Percentiles rank a stretch among this genome's conserved stretches.
phyloP scores from a whole-genome alignment of 192 early-diverging fungal species.

The Nowakowskiella sp. region DNA sequence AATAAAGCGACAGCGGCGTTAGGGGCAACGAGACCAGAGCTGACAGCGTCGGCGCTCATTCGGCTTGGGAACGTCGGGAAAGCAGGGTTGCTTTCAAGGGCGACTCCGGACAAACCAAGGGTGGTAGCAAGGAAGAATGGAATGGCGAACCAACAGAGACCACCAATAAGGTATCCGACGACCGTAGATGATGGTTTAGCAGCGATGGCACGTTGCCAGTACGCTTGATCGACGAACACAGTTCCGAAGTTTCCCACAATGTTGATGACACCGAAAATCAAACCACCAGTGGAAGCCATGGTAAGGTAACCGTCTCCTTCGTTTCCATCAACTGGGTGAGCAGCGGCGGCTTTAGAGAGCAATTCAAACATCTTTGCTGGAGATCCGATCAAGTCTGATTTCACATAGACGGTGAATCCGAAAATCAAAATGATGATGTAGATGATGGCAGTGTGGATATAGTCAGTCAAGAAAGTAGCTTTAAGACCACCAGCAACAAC shows the following conservation, averaged over 20 bases:
- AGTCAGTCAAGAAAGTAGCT: slow-evolving; percentile 67
- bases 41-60: slow-evolving; percentile 45
- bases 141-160: slow-evolving; percentile 70
- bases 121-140: slow-evolving; percentile 67
- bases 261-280: slow-evolving; percentile 70
- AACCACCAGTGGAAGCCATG: slow-evolving; percentile 52
- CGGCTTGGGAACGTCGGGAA: slow-evolving; percentile 52
- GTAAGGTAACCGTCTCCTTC: slow-evolving; percentile 53
- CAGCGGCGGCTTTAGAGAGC: slow-evolving; percentile 34
- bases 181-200: slow-evolving; percentile 58
- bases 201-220: slow-evolving; percentile 70
- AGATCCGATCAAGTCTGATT: slow-evolving; percentile 52
- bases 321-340: slow-evolving; percentile 52
- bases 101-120: slow-evolving; percentile 59
- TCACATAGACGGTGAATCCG: slow-evolving; percentile 57
- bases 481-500: slow-evolving; percentile 63
- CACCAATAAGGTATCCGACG: slow-evolving; percentile 63
- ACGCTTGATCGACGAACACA: slow-evolving; percentile 60
- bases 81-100: slow-evolving; percentile 41
- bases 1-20: slow-evolving; percentile 55
- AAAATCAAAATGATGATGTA: slow-evolving; percentile 64
- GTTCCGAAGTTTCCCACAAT: slow-evolving; percentile 72
- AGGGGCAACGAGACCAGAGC: slow-evolving; percentile 59
- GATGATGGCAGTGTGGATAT: slow-evolving; percentile 60
- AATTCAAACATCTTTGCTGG: slow-evolving; percentile 62